Evolutionary conservation across 768 basidiomycete genomes (phyloP).

Genomic region (Lyophyllum atratum): DNA sequence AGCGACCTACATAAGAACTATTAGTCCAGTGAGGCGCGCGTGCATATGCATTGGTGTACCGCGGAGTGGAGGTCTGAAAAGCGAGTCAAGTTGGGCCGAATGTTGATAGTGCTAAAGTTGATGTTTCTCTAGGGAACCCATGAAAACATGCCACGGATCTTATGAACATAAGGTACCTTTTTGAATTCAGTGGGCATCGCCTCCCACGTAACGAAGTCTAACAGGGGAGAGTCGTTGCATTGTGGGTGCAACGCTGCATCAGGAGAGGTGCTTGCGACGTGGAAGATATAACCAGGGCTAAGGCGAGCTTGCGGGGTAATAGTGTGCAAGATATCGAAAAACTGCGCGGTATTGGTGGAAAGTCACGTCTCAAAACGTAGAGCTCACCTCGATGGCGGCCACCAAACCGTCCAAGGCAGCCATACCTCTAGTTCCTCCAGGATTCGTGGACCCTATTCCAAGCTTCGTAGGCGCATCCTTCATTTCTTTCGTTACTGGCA

Average conservation of each 20-base stretch:
- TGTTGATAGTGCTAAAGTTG: constrained; percentile 50
- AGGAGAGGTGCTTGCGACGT: constrained; percentile 59
- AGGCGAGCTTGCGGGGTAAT: constrained; percentile 14
- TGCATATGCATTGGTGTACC: constrained; percentile 33
- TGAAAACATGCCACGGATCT: not conserved
- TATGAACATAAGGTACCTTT: constrained; percentile 42
- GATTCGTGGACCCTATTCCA: constrained; percentile 59
- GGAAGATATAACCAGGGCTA: constrained; percentile 52
- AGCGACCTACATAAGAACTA: constrained; percentile 32
- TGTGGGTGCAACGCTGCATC: constrained; percentile 55
- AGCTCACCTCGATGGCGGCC: constrained; percentile 65
- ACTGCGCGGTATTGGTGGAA: constrained; percentile 20
- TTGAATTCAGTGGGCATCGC: constrained; percentile 59
- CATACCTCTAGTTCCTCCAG: constrained; percentile 53
- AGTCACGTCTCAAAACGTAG: not conserved
- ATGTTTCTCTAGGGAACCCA: constrained; percentile 53
- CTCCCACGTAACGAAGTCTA: constrained; percentile 63
- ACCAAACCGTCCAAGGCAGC: constrained; percentile 73
- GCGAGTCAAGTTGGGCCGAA: constrained; percentile 43
- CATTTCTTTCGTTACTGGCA: constrained; percentile 43
- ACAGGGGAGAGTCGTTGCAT: constrained; percentile 48
- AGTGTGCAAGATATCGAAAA: constrained; percentile 42
- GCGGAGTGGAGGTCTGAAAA: constrained; percentile 53
- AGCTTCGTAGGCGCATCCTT: constrained; percentile 45
- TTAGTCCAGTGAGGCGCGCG: not conserved